Evolutionary conservation across 129 eudicot genomes (phyloP), one percentile per base, ranked within the genome.

Genomic region (Escallonia rubra): DNA sequence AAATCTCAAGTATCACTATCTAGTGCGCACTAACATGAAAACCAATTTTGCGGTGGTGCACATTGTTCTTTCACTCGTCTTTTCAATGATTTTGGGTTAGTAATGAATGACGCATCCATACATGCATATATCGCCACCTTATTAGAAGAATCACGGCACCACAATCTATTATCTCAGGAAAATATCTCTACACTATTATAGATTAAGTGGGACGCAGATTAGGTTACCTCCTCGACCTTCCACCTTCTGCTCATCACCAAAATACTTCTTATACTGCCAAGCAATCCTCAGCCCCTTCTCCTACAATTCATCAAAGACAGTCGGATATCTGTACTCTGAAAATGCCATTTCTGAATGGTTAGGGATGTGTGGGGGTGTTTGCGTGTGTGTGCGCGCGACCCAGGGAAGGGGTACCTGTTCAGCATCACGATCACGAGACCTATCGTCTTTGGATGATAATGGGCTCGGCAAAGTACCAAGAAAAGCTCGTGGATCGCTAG

Each of bases 251-350:
- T 82, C 83, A 68, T 89, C 96, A 67, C 87, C 93, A 45, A 82
- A 82, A 65, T 94, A 90, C 85, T 89, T 94, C 73, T 89, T 89
- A 71, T 94, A 89, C 69, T 94, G 99, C 96, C 99, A 94, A 68
- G 99, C 99, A 76, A 94, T 94, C 82, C 99, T 89, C 81, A 94
- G 79, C n/a, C 79, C 88, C 78, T 84, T 89, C 68, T 86, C 89
- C 81, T 85, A 79, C 62, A 78, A 63, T 57, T 55, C 58, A 79
- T 59, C 53, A 61, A 58, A 69, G 12, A n/a, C n/a, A 65, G 47
- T 67, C 5, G 43, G 41, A 43, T 4, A 9, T 15, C 4, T 38
- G 8, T 14, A 50, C 59, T 43, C 61, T 48, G 39, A 12, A n/a
- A 49, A n/a, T 16, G 66, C 57, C 42, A 23, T 54, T 53, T 68